A percentile compares a stretch with the other conserved stretches of the same genome.
phyloP scores from a whole-genome alignment of 2,329 filamentous ascomycete genomes.

The Neodidymelliopsis sp. region DNA sequence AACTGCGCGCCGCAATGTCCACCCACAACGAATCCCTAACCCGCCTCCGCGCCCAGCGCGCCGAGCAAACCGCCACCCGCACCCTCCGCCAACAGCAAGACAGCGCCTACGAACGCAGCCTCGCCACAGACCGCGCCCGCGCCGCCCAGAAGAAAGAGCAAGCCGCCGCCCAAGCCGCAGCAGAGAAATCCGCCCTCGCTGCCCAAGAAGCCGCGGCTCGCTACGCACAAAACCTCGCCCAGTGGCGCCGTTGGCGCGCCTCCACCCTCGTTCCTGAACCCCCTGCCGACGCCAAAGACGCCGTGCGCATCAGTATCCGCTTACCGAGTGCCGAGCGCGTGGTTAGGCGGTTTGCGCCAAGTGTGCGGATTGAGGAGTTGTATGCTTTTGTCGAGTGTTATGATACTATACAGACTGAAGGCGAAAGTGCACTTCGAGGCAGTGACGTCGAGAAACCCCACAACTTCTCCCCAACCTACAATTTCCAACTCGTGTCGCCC shows the following conservation, averaged over 20 bases:
- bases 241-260: conserved; percentile 85
- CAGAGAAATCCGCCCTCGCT: conserved; percentile 71
- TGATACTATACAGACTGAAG: conserved; percentile 6
- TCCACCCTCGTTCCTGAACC: conserved; percentile 74
- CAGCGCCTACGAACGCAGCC: conserved; percentile 88
- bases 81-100: conserved; percentile 88
- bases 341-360: conserved; percentile 74
- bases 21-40: conserved; percentile 80
- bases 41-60: conserved; percentile 75
- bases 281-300: conserved; percentile 66
- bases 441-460: conserved; percentile 60
- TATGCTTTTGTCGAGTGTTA: conserved; percentile 98
- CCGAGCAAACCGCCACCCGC: conserved; percentile 81
- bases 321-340: conserved; percentile 74
- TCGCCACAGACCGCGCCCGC: conserved; percentile 87
- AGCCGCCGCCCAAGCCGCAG: conserved; percentile 67
- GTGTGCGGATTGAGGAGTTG: conserved; percentile 82
- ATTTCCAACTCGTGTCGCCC: conserved; percentile 83
- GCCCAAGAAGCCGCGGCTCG: conserved; percentile 68
- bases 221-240: conserved; percentile 61
- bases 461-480: conserved; percentile 80
- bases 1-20: conserved; percentile 75
- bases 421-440: background rate
- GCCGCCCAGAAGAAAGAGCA: conserved; percentile 79
- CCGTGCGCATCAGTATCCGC: conserved; percentile 73